These are phyloP conservation scores for Ascosphaera acerosa DNA, from an alignment of 2,329 filamentous ascomycete species.

Conservation along the genomic window DNA sequence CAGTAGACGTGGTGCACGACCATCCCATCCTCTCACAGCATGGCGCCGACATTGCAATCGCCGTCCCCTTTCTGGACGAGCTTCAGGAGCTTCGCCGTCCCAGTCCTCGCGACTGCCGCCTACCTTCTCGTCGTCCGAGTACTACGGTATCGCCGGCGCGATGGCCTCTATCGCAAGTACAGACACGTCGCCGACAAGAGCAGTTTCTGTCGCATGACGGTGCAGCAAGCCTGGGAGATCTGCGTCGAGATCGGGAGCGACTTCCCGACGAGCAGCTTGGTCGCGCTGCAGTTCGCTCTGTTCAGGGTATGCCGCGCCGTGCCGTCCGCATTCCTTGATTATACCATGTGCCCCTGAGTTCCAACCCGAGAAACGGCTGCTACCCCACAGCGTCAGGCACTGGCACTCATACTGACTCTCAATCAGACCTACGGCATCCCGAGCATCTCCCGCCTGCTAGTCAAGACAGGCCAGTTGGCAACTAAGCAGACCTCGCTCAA, in stretches of 20 bases:
- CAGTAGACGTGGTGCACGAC: neutral
- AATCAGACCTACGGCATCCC: constrained; percentile 30
- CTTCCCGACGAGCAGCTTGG: constrained; percentile 28
- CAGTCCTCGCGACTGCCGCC: constrained; percentile 1
- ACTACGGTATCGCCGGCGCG: constrained; percentile 17
- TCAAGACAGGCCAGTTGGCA: constrained; percentile 20
- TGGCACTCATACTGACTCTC: constrained; percentile 1
- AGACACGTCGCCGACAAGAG: constrained; percentile 19
- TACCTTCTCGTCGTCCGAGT: constrained; percentile 13
- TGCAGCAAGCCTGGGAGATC: constrained; percentile 27
- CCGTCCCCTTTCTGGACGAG: neutral
- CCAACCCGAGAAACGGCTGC: neutral
- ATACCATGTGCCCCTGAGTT: neutral
- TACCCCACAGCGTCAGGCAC: constrained; percentile 1
- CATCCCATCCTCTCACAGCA: neutral
- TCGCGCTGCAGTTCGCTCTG: constrained; percentile 31
- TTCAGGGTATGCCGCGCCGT: constrained; percentile 22
- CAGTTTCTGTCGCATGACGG: constrained; percentile 27
- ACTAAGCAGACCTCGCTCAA: constrained; percentile 18
- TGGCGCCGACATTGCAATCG: neutral
- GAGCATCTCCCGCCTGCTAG: constrained; percentile 21
- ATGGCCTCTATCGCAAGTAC: constrained; percentile 17
- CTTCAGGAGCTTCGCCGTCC: constrained; percentile 1
- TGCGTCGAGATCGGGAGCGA: constrained; percentile 23
- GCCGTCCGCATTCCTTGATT: neutral